A percentile compares a stretch with the other conserved stretches of the same genome.
Evolutionary conservation across 805 yeast genomes (phyloP).

Genomic region (Brettanomyces sp.): DNA sequence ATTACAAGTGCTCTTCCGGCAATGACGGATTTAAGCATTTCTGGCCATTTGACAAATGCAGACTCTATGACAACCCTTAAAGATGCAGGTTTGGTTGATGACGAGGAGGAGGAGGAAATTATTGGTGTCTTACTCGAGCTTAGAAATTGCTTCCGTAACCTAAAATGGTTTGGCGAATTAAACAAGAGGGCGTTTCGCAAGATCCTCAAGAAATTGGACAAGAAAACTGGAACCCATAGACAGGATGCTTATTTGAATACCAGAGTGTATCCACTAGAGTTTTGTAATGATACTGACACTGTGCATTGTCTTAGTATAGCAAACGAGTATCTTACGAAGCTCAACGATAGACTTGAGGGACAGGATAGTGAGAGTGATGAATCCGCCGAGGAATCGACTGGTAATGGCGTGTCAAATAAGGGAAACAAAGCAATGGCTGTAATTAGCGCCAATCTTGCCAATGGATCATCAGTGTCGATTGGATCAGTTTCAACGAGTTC

Average conservation of each 20-base stretch:
- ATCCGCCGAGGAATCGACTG: neutral
- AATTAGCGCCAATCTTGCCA: constrained; percentile 7
- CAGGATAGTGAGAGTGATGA: constrained; percentile 1
- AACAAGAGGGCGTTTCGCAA: constrained; percentile 85
- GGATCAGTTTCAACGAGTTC: constrained; percentile 3
- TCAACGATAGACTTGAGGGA: constrained; percentile 23
- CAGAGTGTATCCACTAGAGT: constrained; percentile 64
- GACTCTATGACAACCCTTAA: neutral
- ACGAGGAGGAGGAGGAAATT: constrained; percentile 54
- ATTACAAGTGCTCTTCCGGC: constrained; percentile 29
- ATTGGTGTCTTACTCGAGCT: constrained; percentile 65
- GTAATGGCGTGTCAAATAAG: constrained; percentile 3
- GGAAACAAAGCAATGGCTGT: constrained; percentile 4
- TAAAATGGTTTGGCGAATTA: constrained; percentile 91
- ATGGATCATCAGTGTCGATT: constrained; percentile 1
- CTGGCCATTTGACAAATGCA: constrained; percentile 4
- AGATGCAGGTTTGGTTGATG: constrained; percentile 21
- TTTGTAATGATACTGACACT: constrained; percentile 63
- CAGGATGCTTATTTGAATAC: constrained; percentile 52
- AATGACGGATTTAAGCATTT: neutral
- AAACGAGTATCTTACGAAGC: constrained; percentile 40
- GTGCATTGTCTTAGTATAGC: constrained; percentile 42
- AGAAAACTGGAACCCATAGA: constrained; percentile 57
- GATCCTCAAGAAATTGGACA: constrained; percentile 84
- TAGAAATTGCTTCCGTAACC: constrained; percentile 64